phyloP scores from a whole-genome alignment of 495 filamentous ascomycete genomes.

The Penicillium fimorum region DNA sequence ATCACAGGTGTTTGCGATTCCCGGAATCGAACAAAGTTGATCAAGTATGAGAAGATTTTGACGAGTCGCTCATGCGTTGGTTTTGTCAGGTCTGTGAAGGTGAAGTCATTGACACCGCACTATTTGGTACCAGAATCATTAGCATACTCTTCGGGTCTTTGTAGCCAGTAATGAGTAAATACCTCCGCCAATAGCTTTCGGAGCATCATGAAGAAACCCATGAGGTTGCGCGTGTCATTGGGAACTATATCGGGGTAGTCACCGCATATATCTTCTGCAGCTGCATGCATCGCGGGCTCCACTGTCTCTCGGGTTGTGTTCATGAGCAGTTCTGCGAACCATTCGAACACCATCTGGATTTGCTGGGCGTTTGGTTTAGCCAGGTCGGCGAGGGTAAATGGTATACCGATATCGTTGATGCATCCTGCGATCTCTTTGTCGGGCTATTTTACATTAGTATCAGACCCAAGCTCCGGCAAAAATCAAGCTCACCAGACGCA shows the following conservation, averaged over 20 bases:
- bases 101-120: slow-evolving; percentile 91
- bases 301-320: slow-evolving; percentile 87
- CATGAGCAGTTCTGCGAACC: slow-evolving; percentile 91
- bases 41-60: slow-evolving; percentile 91
- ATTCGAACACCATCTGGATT: slow-evolving; percentile 95
- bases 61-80: slow-evolving; percentile 84
- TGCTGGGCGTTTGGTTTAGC: slow-evolving; percentile 90
- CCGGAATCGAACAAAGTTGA: slow-evolving; percentile 97
- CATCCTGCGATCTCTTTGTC: slow-evolving; percentile 93
- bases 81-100: slow-evolving; percentile 82
- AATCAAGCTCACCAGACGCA: slow-evolving; percentile 65
- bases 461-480: background rate
- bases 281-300: slow-evolving; percentile 90
- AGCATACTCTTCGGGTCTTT: background rate
- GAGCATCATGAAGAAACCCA: slow-evolving; percentile 87
- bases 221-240: slow-evolving; percentile 80
- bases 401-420: slow-evolving; percentile 92
- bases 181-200: slow-evolving; percentile 73
- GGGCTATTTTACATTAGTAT: slow-evolving; percentile 41
- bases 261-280: slow-evolving; percentile 79
- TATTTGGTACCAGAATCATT: slow-evolving; percentile 20
- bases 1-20: slow-evolving; percentile 83
- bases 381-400: slow-evolving; percentile 82
- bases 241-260: slow-evolving; percentile 79
- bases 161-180: background rate